These are phyloP conservation scores for Solanum sparsipilum DNA, from an alignment of 257 asterid genomes.

Conservation along the genomic window DNA sequence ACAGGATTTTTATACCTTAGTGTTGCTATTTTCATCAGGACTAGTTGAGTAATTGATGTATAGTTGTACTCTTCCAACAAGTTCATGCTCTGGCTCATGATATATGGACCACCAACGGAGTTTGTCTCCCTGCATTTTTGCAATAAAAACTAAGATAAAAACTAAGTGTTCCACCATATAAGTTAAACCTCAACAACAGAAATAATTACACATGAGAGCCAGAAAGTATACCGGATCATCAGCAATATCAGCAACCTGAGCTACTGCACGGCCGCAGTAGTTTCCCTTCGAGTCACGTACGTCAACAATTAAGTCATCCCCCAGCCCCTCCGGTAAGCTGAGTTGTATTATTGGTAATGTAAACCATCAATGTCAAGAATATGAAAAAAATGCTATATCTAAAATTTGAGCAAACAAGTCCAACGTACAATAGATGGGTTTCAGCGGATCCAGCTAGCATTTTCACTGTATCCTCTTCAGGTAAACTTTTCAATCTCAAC, in stretches of 20 bases:
- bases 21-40: constrained; percentile 50
- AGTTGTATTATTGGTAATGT: constrained; percentile 3
- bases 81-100: constrained; percentile 85
- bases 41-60: constrained; percentile 59
- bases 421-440: constrained; percentile 80
- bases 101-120: constrained; percentile 70
- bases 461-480: constrained; percentile 69
- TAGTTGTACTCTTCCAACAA: constrained; percentile 80
- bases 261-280: constrained; percentile 60
- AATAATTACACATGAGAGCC: not conserved
- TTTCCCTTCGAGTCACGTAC: constrained; percentile 75
- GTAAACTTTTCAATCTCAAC: constrained; percentile 71
- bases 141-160: constrained; percentile 6
- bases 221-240: constrained; percentile 64
- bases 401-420: not conserved
- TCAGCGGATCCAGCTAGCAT: constrained; percentile 98
- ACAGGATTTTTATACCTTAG: constrained; percentile 34
- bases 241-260: constrained; percentile 87
- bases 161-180: not conserved
- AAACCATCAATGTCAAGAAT: not conserved
- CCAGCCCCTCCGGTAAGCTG: constrained; percentile 92
- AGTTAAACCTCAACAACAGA: not conserved
- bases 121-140: constrained; percentile 66
- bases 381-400: not conserved
- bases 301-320: constrained; percentile 77